Base-by-base conservation (phyloP, 441 rosid genomes). In the Gossypium schwendimanii region DNA sequence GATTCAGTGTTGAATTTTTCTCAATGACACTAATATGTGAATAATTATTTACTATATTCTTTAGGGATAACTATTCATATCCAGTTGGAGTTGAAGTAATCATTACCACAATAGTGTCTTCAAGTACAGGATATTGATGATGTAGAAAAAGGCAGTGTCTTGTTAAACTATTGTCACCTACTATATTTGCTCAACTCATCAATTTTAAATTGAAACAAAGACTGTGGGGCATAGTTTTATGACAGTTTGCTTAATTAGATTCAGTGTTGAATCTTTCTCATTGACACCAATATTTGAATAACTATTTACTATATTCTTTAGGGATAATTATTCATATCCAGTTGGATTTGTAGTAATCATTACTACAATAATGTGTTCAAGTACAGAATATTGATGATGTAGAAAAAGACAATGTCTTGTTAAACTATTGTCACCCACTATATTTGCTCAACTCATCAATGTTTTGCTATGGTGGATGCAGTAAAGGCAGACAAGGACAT, bases 401-500 rank as follows among this genome's bases (percentile, higher is more conserved):
- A 1, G 23, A 61, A n/a, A 23, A 70, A 12, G 49, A 10, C 10
- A 54, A n/a, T 44, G 57, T 36, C 11, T 41, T 59, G 55, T 12
- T 21, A 21, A 58, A 33, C 39, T 55, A 70, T 12, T 44, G 49
- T 45, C 39, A 58, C 24, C 3, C 8, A 70, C 33, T 55, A 66
- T 20, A 58, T 9, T 70, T 70, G 6, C 60, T 7, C 52, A 12
- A 55, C 71, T 73, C 26, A 61, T 50, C 50, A 62, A 20, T 49
- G 6, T 50, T 73, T 53, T 73, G 31, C 53, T 24, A 4, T 78
- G 49, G 58, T 79, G 79, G 78, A 79, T 86, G 80, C 87, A 95
- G 97, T 82, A 91, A 86, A 63, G 97, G 97, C 76, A 89, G 98
- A 86, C 84, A 84, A 55, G 98, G 98, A 63, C 99, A 95, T 79